Percentiles rank a stretch among this genome's conserved stretches.
These are phyloP conservation scores for Trichoderma hamatum DNA, from an alignment of 2,329 filamentous ascomycete genomes.

Conservation along the genomic window DNA sequence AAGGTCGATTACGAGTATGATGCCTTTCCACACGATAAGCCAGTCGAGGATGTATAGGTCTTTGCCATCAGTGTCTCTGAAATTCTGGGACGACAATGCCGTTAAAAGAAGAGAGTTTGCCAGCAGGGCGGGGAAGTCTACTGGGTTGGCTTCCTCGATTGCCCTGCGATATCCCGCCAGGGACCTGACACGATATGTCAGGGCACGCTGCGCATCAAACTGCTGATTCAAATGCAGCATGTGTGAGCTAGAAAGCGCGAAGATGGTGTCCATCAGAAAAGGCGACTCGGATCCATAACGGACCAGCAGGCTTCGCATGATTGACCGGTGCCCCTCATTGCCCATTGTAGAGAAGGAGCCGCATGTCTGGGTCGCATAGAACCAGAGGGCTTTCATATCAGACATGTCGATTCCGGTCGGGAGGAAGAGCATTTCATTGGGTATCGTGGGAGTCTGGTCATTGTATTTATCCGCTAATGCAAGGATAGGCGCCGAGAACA, in stretches of 20 bases:
- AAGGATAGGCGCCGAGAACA: conserved; percentile 10
- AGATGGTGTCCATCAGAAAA: conserved; percentile 59
- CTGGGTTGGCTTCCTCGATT: conserved; percentile 50
- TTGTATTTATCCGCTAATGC: neutral
- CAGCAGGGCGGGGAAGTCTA: conserved; percentile 54
- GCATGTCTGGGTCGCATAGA: conserved; percentile 54
- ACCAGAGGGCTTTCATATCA: conserved; percentile 60
- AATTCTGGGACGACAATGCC: conserved; percentile 53
- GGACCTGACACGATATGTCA: conserved; percentile 52
- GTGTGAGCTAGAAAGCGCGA: conserved; percentile 55
- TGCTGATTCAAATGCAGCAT: conserved; percentile 47
- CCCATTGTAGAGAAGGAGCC: conserved; percentile 50
- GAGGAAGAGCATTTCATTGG: conserved; percentile 37
- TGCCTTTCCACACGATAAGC: conserved; percentile 60
- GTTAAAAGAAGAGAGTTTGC: conserved; percentile 56
- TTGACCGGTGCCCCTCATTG: conserved; percentile 42
- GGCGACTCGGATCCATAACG: conserved; percentile 55
- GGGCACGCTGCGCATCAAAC: conserved; percentile 44
- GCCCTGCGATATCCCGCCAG: conserved; percentile 57
- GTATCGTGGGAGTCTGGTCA: conserved; percentile 16
- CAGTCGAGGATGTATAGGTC: conserved; percentile 58
- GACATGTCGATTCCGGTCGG: conserved; percentile 41
- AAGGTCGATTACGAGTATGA: conserved; percentile 50
- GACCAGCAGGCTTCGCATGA: conserved; percentile 52
- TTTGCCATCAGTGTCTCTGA: conserved; percentile 50